Conservation (phyloP, 352 stramenopile species). For the Pythium angustatum region DNA sequence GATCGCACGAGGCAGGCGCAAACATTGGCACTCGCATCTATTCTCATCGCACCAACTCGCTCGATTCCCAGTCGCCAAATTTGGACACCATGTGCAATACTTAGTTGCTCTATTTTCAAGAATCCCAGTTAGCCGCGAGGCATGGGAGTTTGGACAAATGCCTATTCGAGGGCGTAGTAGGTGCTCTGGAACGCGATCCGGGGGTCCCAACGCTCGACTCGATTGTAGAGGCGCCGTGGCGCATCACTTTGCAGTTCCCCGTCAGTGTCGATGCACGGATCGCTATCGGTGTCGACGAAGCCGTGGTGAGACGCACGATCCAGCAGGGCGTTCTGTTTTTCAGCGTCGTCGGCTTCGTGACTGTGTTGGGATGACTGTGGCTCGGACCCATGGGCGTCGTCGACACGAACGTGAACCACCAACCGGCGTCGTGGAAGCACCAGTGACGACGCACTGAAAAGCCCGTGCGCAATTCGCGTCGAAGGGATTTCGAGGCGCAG, state of each 20-base stretch:
- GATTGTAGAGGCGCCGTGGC: not conserved
- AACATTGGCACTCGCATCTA: too few relatives aligned
- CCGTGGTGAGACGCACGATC: too few relatives aligned
- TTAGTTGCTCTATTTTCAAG: too few relatives aligned
- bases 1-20: too few relatives aligned
- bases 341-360: not conserved
- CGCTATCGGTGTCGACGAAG: too few relatives aligned
- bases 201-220: slow-evolving; percentile 3
- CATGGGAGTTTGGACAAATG: not conserved
- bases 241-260: not conserved
- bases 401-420: slow-evolving; percentile 7
- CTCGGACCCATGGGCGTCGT: not conserved
- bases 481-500: slow-evolving; percentile 7
- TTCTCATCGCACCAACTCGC: too few relatives aligned
- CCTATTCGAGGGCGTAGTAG: slow-evolving; percentile 13
- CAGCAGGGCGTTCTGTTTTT: too few relatives aligned
- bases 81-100: too few relatives aligned
- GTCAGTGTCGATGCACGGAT: too few relatives aligned
- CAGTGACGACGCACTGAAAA: not conserved
- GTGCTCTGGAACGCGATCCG: slow-evolving; percentile 8
- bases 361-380: not conserved
- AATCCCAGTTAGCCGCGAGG: too few relatives aligned
- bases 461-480: not conserved
- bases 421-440: slow-evolving; percentile 7
- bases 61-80: too few relatives aligned